These are phyloP conservation scores for Heritiera fomes DNA, from an alignment of 345 rosid species.

Conservation along the genomic window DNA sequence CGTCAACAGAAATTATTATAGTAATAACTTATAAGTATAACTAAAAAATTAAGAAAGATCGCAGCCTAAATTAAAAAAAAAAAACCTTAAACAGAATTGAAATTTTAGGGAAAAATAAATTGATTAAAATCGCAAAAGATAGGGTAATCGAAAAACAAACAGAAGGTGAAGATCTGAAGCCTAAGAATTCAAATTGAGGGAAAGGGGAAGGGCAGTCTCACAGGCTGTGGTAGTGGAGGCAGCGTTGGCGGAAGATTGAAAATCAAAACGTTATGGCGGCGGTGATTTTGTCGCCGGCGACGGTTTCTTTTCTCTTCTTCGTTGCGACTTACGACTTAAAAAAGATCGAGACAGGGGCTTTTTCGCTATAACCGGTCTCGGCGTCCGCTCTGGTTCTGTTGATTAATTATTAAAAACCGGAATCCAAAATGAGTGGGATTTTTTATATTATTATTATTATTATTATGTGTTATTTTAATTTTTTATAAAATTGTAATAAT, in stretches of 20 bases:
- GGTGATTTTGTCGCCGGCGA: background rate
- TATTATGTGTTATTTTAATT: too few relatives aligned
- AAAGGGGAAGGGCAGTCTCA: conserved; percentile 3
- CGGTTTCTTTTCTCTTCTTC: background rate
- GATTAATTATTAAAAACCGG: background rate
- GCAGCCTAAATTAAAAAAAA: background rate
- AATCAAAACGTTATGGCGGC: background rate
- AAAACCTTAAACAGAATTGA: background rate
- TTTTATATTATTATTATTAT: too few relatives aligned
- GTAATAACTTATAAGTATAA: background rate
- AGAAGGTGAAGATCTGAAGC: conserved; percentile 5
- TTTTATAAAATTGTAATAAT: too few relatives aligned
- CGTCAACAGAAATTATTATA: background rate
- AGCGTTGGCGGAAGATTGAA: background rate
- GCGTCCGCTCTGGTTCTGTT: background rate
- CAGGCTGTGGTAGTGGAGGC: background rate
- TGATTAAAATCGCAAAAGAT: background rate
- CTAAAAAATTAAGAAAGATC: background rate
- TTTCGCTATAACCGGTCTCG: background rate
- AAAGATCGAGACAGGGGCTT: conserved; percentile 10
- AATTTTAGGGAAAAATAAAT: background rate
- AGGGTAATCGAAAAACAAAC: background rate
- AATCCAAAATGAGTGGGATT: background rate
- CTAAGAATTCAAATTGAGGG: background rate
- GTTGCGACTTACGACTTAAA: background rate